phyloP scores from a whole-genome alignment of 1,284 basidiomycete species.

The Puccinia polysora region DNA sequence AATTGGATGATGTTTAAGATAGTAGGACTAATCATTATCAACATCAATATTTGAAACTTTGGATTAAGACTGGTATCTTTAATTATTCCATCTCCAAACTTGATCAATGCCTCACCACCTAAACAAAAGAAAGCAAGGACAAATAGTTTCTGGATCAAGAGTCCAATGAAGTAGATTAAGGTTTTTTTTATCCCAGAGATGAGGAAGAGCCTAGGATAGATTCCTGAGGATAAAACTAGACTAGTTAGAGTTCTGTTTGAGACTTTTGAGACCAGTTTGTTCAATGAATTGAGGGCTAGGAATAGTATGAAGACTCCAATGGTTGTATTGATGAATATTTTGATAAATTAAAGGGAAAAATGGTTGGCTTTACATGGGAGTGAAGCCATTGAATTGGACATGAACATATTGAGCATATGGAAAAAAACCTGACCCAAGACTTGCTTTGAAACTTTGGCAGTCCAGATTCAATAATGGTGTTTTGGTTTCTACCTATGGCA shows the following conservation, averaged over 20 bases:
- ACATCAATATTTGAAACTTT: conserved; percentile 21
- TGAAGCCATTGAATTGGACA: conserved; percentile 51
- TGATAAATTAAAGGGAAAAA: conserved; percentile 70
- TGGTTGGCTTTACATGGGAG: conserved; percentile 44
- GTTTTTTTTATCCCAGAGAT: conserved; percentile 76
- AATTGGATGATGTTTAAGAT: conserved; percentile 41
- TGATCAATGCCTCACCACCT: conserved; percentile 18
- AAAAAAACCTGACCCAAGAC: conserved; percentile 84
- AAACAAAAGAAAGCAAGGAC: conserved; percentile 70
- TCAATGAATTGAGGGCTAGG: conserved; percentile 66
- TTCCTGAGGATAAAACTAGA: conserved; percentile 33
- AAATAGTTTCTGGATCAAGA: conserved; percentile 83
- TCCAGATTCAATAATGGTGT: conserved; percentile 39
- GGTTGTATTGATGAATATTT: conserved; percentile 90
- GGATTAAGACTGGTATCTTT: conserved; percentile 32
- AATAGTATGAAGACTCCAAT: conserved; percentile 83
- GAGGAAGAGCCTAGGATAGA: conserved; percentile 51
- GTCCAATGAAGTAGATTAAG: conserved; percentile 72
- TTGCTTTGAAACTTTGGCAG: conserved; percentile 61
- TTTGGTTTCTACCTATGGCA: conserved; percentile 41
- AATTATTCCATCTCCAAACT: conserved; percentile 31
- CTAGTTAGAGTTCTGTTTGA: conserved; percentile 61
- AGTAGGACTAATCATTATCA: conserved; percentile 40
- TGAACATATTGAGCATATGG: conserved; percentile 77
- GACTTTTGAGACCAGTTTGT: conserved; percentile 64